Evolutionary conservation across 768 basidiomycete species (phyloP).

Genomic region (Lyophyllum shimeji): DNA sequence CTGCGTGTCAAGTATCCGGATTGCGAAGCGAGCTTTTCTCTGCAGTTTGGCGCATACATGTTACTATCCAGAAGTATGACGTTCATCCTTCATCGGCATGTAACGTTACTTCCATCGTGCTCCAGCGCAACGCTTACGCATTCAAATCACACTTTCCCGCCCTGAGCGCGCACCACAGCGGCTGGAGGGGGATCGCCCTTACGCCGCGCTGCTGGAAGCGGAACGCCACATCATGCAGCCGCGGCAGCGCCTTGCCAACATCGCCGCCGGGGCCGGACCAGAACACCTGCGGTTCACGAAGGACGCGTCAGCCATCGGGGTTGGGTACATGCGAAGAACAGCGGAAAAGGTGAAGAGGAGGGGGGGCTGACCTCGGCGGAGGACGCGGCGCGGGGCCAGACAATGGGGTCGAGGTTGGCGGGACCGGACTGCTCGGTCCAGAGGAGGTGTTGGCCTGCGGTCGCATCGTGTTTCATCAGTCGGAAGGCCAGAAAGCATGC

Average conservation of each 20-base stretch:
- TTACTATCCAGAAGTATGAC: too few species aligned
- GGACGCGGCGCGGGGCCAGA: conserved; percentile 73
- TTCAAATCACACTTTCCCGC: conserved; percentile 30
- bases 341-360: not conserved
- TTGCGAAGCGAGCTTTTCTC: too few species aligned
- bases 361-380: conserved; percentile 51
- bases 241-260: conserved; percentile 52
- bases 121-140: too few species aligned
- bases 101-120: too few species aligned
- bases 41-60: too few species aligned
- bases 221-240: conserved; percentile 67
- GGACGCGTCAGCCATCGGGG: not conserved
- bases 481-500: conserved; percentile 9
- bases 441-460: conserved; percentile 59
- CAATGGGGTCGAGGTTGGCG: conserved; percentile 61
- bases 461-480: not conserved
- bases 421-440: conserved; percentile 77
- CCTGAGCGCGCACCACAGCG: conserved; percentile 70
- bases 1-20: too few species aligned
- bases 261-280: conserved; percentile 63
- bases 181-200: conserved; percentile 60
- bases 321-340: not conserved
- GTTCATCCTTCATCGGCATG: too few species aligned
- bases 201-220: conserved; percentile 64
- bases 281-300: conserved; percentile 43